Base-by-base conservation (phyloP, 208 protist species). In the Trypanosoma theileri region DNA sequence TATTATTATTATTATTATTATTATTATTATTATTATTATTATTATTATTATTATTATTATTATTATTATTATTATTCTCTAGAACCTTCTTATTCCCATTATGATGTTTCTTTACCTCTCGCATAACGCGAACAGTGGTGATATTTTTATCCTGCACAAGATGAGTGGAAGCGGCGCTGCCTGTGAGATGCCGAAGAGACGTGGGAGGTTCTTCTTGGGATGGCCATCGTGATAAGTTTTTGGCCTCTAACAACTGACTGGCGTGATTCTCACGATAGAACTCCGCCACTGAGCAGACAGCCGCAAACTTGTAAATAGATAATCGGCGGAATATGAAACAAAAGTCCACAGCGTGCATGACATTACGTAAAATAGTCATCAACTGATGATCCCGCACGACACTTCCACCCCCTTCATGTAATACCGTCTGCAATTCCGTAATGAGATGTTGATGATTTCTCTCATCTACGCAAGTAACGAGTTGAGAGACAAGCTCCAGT, bases 401-500 rank as follows among this genome's bases (percentile, higher is more conserved):
- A 26, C 14, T 52, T 16, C 51, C 40, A 21, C 54, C 46, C 13
- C 54, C 79, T 17, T 86, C 77, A 35, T 75, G 55, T 8, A 50
- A 55, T 12, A 89, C 77, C 41, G 50, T 45, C 28, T 70, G 48
- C 10, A 89, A 54, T 35, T 59, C 56, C 1, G 71, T 53, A 41
- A 75, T 56, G 54, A 82, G 59, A 0, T 44, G 45, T 13, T 53
- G 16, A 65, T 86, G 74, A 50, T 88, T 82, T 51, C 81, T 80
- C 68, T 82, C 73, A 74, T 92, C 86, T n/a, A 81, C 79, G 12
- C 75, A 73, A 26, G 86, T 71, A n/a, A 92, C 58, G 26, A 92
- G 79, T 45, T 89, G 75, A 1, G 86, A 68, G 4, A 89, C 59
- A 54, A 82, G 81, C 61, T 87, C 76, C 40, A 65, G 73, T 52